These are phyloP conservation scores for Pythium diclinum DNA, from an alignment of 352 stramenopile species.

Conservation along the genomic window DNA sequence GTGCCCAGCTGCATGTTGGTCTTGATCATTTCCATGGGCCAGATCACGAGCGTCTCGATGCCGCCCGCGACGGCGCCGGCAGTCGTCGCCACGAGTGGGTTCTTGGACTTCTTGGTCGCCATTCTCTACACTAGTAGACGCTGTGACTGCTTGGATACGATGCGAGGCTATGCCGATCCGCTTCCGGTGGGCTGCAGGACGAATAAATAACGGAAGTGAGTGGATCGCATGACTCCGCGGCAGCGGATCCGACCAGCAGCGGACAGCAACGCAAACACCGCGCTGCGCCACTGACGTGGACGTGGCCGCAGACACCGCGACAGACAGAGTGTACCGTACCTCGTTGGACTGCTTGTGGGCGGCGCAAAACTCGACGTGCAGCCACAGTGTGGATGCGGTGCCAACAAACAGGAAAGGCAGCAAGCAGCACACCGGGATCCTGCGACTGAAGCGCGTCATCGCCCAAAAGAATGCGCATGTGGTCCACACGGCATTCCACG, in stretches of 20 bases:
- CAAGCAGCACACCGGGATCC: constrained; percentile 1
- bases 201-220: constrained; percentile 22
- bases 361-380: constrained; percentile 6
- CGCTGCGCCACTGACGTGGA: constrained; percentile 2
- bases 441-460: constrained; percentile 3
- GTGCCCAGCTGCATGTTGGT: constrained; percentile 90
- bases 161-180: background rate
- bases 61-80: constrained; percentile 84
- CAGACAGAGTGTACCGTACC: background rate
- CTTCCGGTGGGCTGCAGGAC: background rate
- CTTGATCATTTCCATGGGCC: constrained; percentile 95
- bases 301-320: background rate
- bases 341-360: constrained; percentile 1
- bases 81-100: constrained; percentile 78
- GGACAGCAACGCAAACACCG: background rate
- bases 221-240: constrained; percentile 14
- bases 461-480: constrained; percentile 4
- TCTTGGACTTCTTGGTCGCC: constrained; percentile 62
- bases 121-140: constrained; percentile 1
- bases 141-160: background rate
- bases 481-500: constrained; percentile 12
- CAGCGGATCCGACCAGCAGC: background rate
- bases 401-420: background rate
- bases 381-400: constrained; percentile 2
- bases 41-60: constrained; percentile 88